Conservation (phyloP, 768 basidiomycete genomes). For the Trametes cubensis region DNA sequence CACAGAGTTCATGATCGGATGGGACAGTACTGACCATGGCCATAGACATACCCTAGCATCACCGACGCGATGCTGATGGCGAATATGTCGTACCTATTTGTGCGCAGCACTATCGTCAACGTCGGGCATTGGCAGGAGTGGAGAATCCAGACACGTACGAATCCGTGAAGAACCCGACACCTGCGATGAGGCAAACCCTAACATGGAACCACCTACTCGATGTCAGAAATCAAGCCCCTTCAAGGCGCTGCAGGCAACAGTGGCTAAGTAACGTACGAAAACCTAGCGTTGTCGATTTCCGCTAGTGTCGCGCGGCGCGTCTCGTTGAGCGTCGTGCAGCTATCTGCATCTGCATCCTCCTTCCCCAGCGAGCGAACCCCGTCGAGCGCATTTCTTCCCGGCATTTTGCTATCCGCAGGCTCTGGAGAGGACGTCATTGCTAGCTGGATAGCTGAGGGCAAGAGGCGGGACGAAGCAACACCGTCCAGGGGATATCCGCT, state of each 20-base stretch:
- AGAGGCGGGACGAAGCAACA: background rate
- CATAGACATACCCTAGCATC: constrained; percentile 86
- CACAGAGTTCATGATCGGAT: constrained; percentile 11
- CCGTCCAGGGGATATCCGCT: background rate
- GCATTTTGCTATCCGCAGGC: background rate
- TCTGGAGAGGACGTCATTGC: background rate
- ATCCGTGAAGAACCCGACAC: constrained; percentile 37
- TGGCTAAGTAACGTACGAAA: constrained; percentile 35
- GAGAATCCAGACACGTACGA: constrained; percentile 22
- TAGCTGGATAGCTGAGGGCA: background rate
- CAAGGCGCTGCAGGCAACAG: too few relatives aligned
- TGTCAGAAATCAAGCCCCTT: background rate
- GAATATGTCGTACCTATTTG: constrained; percentile 40
- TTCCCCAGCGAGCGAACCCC: background rate
- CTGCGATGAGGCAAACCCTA: constrained; percentile 43
- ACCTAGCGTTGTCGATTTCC: constrained; percentile 54
- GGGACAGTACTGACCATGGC: constrained; percentile 30
- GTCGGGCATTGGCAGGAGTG: background rate
- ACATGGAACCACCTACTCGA: constrained; percentile 50
- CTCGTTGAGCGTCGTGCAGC: constrained; percentile 32
- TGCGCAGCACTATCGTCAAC: too few relatives aligned
- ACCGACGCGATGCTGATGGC: constrained; percentile 77
- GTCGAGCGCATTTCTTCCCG: background rate
- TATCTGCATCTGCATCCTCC: background rate
- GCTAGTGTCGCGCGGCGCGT: constrained; percentile 49